A percentile compares a stretch with the other conserved stretches of the same genome.
Evolutionary conservation across 306 rosid genomes (phyloP).

Genomic region (Cucumis hystrix): DNA sequence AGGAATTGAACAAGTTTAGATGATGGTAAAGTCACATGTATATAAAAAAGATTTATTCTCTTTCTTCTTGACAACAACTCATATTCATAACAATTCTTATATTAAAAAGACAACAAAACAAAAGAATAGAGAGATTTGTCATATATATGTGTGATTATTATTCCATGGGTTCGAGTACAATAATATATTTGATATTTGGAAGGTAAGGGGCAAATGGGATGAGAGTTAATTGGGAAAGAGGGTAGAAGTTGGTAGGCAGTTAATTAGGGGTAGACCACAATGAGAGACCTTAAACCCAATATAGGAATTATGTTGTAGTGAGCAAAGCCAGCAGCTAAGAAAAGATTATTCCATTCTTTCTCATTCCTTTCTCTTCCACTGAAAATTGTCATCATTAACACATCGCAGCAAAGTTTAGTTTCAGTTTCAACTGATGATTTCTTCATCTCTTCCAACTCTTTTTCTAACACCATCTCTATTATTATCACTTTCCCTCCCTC

Average conservation of each 20-base stretch:
- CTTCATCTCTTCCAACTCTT: conserved; percentile 2
- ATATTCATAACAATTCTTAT: too few species aligned
- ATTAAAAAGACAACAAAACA: too few species aligned
- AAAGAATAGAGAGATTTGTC: too few species aligned
- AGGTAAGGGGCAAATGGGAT: too few species aligned
- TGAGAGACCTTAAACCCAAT: conserved; percentile 34
- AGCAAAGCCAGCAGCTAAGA: conserved; percentile 35
- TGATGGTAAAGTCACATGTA: too few species aligned
- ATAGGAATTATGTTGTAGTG: conserved; percentile 20
- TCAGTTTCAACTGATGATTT: conserved; percentile 8
- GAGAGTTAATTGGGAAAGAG: neutral
- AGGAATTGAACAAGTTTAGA: too few species aligned
- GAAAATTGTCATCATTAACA: conserved; percentile 23
- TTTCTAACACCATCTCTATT: conserved; percentile 17
- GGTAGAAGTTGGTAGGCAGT: neutral
- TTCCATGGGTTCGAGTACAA: too few species aligned
- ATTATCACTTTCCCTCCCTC: conserved; percentile 20
- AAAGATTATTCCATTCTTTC: conserved; percentile 41
- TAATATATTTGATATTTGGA: too few species aligned
- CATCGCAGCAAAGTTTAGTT: conserved; percentile 29
- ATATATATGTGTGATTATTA: too few species aligned
- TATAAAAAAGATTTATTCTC: too few species aligned
- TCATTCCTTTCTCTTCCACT: conserved; percentile 34
- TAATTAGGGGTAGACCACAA: conserved; percentile 32
- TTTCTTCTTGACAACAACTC: too few species aligned